Base-by-base conservation (phyloP, 2,329 filamentous ascomycete genomes). In the Exophiala spinifera region DNA sequence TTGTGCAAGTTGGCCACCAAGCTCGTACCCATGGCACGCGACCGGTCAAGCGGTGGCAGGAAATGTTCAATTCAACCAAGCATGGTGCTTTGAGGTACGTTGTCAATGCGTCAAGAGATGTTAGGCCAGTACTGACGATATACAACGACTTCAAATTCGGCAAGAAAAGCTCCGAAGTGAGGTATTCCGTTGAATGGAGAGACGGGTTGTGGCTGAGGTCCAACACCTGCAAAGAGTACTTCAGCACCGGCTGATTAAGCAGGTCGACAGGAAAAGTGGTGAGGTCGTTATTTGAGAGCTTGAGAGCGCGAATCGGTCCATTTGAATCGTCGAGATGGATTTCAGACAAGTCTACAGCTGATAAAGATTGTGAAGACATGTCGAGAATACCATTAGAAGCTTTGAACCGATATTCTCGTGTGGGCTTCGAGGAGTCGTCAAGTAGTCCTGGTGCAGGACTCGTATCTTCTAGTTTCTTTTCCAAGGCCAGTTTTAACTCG, bases 31-130 rank as follows among this genome's bases (percentile, higher is more conserved):
- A 61, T 0, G 91, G 89, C 0, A 96, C 76, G 0, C 80, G 46
- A 4, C 80, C 79, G 1, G 83, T 80, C 25, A 97, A 73, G n/a
- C 87, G 84, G 68, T 97, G 97, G 60, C 87, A 81, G 20, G 87
- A 90, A 6, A 95, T 78, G 66, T 97, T 89, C 1, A 96, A 77
- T 62, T 87, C 87, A 50, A 86, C 82, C 5, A 97, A 78, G 5
- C 74, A 76, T 0, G 91, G 90, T 0, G 91, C 90, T n/a, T 80
- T 77, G 4, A 97, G 79, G 60, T 83, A 75, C 4, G 76, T 72
- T 2, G 83, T 78, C 14, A 97, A 72, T 0, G 86, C 82, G 1
- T 80, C 77, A 8, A 96, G 73, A 2, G 83, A 83, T 0, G 82
- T 84, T 56, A 96, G 82, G 43, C 85, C 85, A 67, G 94, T 92